Evolutionary conservation across 305 asterid genomes (phyloP), one percentile per base, ranked within the genome.

Genomic region (Andrographis paniculata): DNA sequence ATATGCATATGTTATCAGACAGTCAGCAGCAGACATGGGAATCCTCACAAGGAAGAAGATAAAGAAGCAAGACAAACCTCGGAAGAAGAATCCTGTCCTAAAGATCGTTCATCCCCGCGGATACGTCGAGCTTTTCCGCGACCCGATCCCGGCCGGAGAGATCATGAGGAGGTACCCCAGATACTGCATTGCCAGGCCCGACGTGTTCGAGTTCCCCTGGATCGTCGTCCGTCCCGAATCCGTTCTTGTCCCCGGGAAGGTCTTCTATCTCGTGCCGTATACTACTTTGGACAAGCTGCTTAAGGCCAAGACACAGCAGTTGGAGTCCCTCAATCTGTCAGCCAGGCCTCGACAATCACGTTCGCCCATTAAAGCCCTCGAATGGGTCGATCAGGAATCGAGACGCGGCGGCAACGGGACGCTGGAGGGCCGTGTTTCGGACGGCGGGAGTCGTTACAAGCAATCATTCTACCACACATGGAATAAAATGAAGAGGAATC

Each of bases 211-310:
- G 58, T 69, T 40, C 41, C 87, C 88, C 0, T 68, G 83, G 78
- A 62, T 79, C 9, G 77, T 78, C 15, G 84, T 82, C 6, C 70
- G 68, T 0, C 95, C 87, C 1, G 80, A 77, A 20, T 76, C 79
- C 1, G 45, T 82, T 18, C 67, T 86, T 13, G 41, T 55, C 16
- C 94, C 77, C 0, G 87, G 94, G 15, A 68, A 72, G 53, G 82
- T 74, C 28, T 86, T 79, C 70, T 80, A 70, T 44, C 72, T 82
- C 0, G 71, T 80, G 23, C 85, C 89, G 14, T 40, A 58, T 38
- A 59, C 59, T 38, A 79, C 94, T 0, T 59, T 80, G 8, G 63
- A 71, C 53, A 55, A 67, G 12, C 63, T 70, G 42, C 35, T 77
- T 38, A 79, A 80, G 68, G 67, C 55, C 20, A 68, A 73, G 52